phyloP scores from a whole-genome alignment of 2,329 filamentous ascomycete species.

The Monilinia fructigena region DNA sequence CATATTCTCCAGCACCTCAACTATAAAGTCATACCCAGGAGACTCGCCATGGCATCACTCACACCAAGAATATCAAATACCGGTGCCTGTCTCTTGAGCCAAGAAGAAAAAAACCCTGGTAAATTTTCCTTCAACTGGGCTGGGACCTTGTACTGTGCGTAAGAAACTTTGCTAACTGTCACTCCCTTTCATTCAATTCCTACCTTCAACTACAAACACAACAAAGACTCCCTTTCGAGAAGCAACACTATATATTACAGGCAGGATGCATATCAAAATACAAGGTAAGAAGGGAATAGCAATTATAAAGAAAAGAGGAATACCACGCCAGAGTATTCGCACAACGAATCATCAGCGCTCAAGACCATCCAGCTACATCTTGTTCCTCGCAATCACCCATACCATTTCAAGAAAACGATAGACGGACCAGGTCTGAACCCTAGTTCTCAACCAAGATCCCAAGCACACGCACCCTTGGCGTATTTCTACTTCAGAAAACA shows the following conservation, averaged over 20 bases:
- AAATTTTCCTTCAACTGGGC: background rate
- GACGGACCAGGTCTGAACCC: background rate
- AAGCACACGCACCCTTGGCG: background rate
- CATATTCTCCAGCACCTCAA: background rate
- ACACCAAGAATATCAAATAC: background rate
- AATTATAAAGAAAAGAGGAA: background rate
- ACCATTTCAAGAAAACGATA: rapidly evolving
- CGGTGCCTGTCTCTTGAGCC: too few species aligned
- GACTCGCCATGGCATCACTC: background rate
- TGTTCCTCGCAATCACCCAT: too few species aligned
- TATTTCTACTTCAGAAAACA: background rate
- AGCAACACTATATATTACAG: background rate
- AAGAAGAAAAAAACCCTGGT: too few species aligned
- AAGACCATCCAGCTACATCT: background rate
- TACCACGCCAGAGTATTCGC: background rate
- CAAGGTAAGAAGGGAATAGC: background rate
- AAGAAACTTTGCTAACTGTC: background rate
- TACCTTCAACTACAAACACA: background rate
- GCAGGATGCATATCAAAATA: too few species aligned
- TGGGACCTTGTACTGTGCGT: too few species aligned
- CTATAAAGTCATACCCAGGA: background rate
- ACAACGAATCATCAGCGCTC: background rate
- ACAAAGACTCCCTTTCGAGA: background rate
- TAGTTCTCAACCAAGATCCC: too few species aligned
- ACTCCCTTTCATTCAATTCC: background rate